phyloP scores from a whole-genome alignment of 257 asterid genomes.

The Scutellaria galericulata region DNA sequence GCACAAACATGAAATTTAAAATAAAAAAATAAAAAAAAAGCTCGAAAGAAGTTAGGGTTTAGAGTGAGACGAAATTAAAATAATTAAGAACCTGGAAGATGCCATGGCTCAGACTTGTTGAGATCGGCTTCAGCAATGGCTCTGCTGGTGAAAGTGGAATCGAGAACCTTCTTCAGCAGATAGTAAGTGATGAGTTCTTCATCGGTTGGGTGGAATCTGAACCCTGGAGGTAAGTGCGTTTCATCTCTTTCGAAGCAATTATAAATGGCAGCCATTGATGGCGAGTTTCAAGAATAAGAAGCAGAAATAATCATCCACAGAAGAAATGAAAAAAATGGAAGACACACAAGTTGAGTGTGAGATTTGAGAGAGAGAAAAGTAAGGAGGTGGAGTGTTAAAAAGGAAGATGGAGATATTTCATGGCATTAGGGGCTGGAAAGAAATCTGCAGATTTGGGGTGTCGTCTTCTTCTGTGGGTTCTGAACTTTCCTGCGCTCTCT shows the following conservation, averaged over 20 bases:
- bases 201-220: conserved; percentile 90
- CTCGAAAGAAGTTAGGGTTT: neutral
- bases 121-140: conserved; percentile 92
- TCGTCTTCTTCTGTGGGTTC: conserved; percentile 11
- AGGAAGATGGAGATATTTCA: neutral
- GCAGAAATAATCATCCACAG: neutral
- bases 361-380: too few species aligned
- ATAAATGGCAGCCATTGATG: neutral
- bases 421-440: neutral
- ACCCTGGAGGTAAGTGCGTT: conserved; percentile 69
- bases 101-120: conserved; percentile 95
- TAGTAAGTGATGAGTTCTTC: conserved; percentile 87
- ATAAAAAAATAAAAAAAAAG: too few species aligned
- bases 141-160: conserved; percentile 59
- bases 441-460: conserved; percentile 16
- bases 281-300: neutral
- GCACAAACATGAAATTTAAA: too few species aligned
- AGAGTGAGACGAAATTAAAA: neutral
- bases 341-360: too few species aligned
- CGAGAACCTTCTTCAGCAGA: conserved; percentile 76
- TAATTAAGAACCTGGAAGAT: conserved; percentile 63
- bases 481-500: conserved; percentile 11
- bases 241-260: conserved; percentile 46
- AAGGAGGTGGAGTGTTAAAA: neutral
- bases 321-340: too few species aligned